Percentiles rank a stretch among this genome's conserved stretches.
Evolutionary conservation across 2,329 filamentous ascomycete species (phyloP).

Genomic region (Chalaropsis thielavioides): DNA sequence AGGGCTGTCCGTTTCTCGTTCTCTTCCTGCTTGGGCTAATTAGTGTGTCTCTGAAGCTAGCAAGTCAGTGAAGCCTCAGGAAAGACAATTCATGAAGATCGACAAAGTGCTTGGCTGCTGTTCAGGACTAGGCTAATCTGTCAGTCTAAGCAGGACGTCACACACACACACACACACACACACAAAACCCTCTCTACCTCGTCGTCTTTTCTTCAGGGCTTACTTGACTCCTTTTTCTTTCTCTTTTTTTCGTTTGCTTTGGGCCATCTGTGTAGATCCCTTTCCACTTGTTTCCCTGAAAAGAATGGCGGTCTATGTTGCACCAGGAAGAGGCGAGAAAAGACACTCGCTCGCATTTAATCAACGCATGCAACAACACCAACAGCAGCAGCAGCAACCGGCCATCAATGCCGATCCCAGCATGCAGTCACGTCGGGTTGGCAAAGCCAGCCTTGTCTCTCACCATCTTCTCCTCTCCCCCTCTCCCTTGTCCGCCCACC

Average conservation of each 20-base stretch:
- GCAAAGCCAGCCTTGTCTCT: background rate
- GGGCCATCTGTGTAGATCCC: too few relatives aligned
- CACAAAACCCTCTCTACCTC: too few relatives aligned
- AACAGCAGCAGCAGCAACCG: background rate
- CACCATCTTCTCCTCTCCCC: background rate
- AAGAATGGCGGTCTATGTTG: background rate
- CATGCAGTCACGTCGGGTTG: background rate
- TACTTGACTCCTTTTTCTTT: too few relatives aligned
- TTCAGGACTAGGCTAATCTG: background rate
- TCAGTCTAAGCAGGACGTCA: too few relatives aligned
- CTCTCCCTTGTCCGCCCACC: background rate
- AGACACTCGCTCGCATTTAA: background rate
- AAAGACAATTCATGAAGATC: background rate
- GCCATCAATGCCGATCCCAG: background rate
- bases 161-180: too few relatives aligned
- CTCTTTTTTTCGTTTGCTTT: too few relatives aligned
- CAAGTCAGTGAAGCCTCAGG: background rate
- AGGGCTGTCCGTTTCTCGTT: background rate
- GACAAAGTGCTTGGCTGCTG: background rate
- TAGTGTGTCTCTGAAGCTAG: too few relatives aligned
- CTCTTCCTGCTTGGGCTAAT: too few relatives aligned
- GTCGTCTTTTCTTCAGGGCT: too few relatives aligned
- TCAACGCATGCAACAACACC: background rate
- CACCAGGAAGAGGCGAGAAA: background rate
- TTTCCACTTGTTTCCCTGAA: too few relatives aligned